Evolutionary conservation across 345 rosid genomes (phyloP).

Genomic region (Brassica napus): DNA sequence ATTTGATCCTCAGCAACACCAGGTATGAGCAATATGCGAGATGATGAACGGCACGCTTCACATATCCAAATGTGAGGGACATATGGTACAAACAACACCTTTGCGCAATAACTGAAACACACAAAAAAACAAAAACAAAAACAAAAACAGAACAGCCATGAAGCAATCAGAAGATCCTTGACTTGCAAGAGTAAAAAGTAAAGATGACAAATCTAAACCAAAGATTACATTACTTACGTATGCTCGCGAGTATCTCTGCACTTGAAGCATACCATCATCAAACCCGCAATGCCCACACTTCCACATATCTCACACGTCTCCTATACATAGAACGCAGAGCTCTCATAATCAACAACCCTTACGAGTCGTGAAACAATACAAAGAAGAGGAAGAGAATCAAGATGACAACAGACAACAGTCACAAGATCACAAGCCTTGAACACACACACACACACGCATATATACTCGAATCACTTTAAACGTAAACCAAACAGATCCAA

Average conservation of each 20-base stretch:
- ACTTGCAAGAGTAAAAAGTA: too few relatives aligned
- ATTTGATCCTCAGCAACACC: not conserved
- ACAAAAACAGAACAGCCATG: constrained; percentile 1
- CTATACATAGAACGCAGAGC: not conserved
- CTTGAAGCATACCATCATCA: constrained; percentile 17
- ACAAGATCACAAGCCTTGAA: not conserved
- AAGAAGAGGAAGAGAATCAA: constrained; percentile 4
- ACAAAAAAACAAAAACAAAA: too few relatives aligned
- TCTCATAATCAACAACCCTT: not conserved
- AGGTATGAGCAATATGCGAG: not conserved
- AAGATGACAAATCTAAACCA: not conserved
- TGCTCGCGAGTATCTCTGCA: constrained; percentile 35
- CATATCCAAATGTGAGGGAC: constrained; percentile 35
- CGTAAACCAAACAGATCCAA: constrained; percentile 1
- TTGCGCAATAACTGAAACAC: constrained; percentile 27
- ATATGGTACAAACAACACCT: not conserved
- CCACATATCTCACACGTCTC: constrained; percentile 31
- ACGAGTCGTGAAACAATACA: not conserved
- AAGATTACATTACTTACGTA: constrained; percentile 21
- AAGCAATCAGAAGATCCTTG: not conserved
- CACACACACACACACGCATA: not conserved
- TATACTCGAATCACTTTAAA: not conserved
- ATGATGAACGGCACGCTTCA: constrained; percentile 30
- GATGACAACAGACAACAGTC: not conserved
- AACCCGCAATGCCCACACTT: not conserved